These are phyloP conservation scores for Tagetes patula DNA, from an alignment of 129 eudicot species.

Conservation along the genomic window DNA sequence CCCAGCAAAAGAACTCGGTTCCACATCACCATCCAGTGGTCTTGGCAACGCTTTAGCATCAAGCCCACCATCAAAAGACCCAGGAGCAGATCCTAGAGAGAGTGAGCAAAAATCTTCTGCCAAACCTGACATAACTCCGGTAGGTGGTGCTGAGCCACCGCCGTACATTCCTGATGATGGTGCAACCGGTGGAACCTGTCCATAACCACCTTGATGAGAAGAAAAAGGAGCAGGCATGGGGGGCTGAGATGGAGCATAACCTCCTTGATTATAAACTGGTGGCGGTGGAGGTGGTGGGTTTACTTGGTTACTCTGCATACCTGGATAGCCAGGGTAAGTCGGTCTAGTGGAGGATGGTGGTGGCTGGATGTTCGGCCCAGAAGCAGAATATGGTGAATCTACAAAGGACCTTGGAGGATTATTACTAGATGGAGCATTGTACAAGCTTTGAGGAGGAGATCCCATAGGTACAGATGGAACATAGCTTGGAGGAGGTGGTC, in stretches of 20 bases:
- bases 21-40: conserved; percentile 90
- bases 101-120: conserved; percentile 87
- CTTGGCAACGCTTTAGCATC: conserved; percentile 79
- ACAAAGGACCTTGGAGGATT: conserved; percentile 36
- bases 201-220: conserved; percentile 60
- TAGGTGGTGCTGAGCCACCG: conserved; percentile 71
- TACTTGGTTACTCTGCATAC: conserved; percentile 42
- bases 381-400: conserved; percentile 54
- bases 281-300: conserved; percentile 43
- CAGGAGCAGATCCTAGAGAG: conserved; percentile 76
- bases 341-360: conserved; percentile 40
- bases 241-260: conserved; percentile 54
- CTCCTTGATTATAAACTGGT: conserved; percentile 47
- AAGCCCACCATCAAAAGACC: conserved; percentile 80
- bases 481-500: conserved; percentile 50
- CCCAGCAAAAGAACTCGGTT: conserved; percentile 63
- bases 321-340: conserved; percentile 52
- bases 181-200: conserved; percentile 52
- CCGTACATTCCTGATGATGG: conserved; percentile 49
- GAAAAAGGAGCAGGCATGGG: conserved; percentile 46
- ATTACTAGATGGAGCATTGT: conserved; percentile 37
- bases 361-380: conserved; percentile 33
- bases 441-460: conserved; percentile 59
- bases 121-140: conserved; percentile 53
- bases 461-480: conserved; percentile 58